phyloP scores from a whole-genome alignment of 148 eudicot species.

The Hydrangea macrophylla region DNA sequence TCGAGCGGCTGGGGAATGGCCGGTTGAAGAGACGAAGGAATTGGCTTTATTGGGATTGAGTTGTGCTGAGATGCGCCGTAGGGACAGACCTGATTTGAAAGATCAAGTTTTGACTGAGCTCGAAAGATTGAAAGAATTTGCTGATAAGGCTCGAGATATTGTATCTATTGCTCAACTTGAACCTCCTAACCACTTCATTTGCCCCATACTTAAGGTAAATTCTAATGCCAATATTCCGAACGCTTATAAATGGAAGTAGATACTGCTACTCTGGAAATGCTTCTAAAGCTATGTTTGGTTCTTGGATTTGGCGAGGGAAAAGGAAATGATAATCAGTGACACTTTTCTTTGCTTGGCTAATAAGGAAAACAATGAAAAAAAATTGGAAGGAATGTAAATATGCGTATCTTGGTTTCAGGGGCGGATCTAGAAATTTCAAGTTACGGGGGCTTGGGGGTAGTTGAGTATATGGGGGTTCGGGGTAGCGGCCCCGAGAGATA shows the following conservation, averaged over 20 bases:
- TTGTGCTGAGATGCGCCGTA: slow-evolving; percentile 72
- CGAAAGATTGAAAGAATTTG: slow-evolving; percentile 64
- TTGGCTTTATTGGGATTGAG: slow-evolving; percentile 59
- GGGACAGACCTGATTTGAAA: slow-evolving; percentile 68
- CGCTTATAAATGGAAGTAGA: not conserved
- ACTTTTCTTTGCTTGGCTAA: too few species aligned
- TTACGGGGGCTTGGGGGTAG: too few species aligned
- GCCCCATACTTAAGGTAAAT: slow-evolving; percentile 77
- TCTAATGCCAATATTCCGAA: not conserved
- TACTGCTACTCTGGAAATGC: not conserved
- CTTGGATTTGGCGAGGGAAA: too few species aligned
- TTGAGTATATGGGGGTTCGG: too few species aligned
- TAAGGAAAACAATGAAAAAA: too few species aligned
- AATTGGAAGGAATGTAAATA: too few species aligned
- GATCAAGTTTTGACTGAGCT: slow-evolving; percentile 55
- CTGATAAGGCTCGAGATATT: slow-evolving; percentile 48
- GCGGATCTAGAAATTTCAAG: too few species aligned
- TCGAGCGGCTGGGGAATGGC: slow-evolving; percentile 75
- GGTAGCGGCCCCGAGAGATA: too few species aligned
- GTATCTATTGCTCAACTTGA: slow-evolving; percentile 19
- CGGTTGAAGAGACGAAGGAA: slow-evolving; percentile 67
- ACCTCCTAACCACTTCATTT: slow-evolving; percentile 72
- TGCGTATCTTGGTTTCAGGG: too few species aligned
- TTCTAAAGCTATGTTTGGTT: not conserved
- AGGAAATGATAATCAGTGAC: too few species aligned